Evolutionary conservation across 495 filamentous ascomycete genomes (phyloP), one percentile per base, ranked within the genome.

Genomic region (Annulohypoxylon maeteangense): DNA sequence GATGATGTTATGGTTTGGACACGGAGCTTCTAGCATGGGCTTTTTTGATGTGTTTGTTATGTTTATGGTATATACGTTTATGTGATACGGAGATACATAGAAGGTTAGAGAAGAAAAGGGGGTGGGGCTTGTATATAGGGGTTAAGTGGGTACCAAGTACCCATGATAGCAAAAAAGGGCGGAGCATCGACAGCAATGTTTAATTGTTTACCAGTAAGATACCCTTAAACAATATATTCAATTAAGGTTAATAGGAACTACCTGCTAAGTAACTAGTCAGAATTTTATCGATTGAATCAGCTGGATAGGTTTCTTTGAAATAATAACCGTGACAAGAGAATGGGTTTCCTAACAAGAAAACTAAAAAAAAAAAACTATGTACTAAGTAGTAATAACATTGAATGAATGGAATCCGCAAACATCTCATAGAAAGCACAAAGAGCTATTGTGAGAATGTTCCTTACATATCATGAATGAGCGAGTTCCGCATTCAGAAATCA

Each of bases 1-100:
- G 47, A 68, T 12, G n/a, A 57, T 34, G 31, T 72, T n/a, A 72
- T 78, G 18, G 78, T 75, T 12, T 84, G 77, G 67, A 83, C 75
- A 18, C 79, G 50, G 27, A 18, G 4, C 10, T 31, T n/a, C 2
- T 44, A 25, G 12, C 23, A 7, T 42, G 4, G 5, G 6, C 20
- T n/a, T 6, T 22, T 27, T 14, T 18, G 29, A 50, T 1, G 7
- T 11, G 14, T 2, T 27, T 1, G 7, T 50, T 22, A 20, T 12
- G 23, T 51, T 27, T 51, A 51, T 51, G n/a, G 11, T 27, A 16
- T 51, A 7, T 51, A 29, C 11, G 0, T 27, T 10, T 51, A n/a
- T 27, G 45, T 48, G n/a, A n/a, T n/a, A n/a, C n/a, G n/a, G n/a
- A n/a, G n/a, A n/a, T n/a, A 48, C 23, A 27, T 51, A n/a, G 8